Percentiles rank a stretch among this genome's conserved stretches.
These are phyloP conservation scores for Primulina huaijiensis DNA, from an alignment of 257 asterid genomes.

Conservation along the genomic window DNA sequence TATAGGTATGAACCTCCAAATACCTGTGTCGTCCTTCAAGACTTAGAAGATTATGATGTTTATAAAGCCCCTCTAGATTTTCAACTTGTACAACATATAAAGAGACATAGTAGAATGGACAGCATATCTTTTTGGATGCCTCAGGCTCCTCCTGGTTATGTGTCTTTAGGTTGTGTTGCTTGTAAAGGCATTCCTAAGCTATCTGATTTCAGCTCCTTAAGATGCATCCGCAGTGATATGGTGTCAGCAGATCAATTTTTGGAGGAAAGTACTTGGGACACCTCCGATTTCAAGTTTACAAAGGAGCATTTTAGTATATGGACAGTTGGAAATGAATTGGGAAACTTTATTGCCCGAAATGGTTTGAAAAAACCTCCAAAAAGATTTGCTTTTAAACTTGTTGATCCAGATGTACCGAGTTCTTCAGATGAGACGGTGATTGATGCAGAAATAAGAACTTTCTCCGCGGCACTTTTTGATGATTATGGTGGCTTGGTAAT, in stretches of 20 bases:
- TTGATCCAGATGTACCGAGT: slow-evolving; percentile 56
- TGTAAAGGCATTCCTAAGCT: slow-evolving; percentile 72
- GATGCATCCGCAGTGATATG: slow-evolving; percentile 91
- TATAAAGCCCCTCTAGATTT: slow-evolving; percentile 74
- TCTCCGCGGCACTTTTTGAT: slow-evolving; percentile 93
- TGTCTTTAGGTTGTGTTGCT: slow-evolving; percentile 82
- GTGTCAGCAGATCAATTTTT: slow-evolving; percentile 68
- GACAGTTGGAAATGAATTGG: slow-evolving; percentile 70
- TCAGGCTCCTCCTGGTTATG: slow-evolving; percentile 96
- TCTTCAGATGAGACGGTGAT: slow-evolving; percentile 65
- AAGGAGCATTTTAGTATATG: slow-evolving; percentile 80
- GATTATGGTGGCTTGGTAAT: slow-evolving; percentile 94
- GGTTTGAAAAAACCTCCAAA: slow-evolving; percentile 86
- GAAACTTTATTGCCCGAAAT: slow-evolving; percentile 73
- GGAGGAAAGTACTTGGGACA: slow-evolving; percentile 90
- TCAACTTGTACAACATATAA: slow-evolving; percentile 68
- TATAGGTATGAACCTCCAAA: slow-evolving; percentile 88
- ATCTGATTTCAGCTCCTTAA: slow-evolving; percentile 70
- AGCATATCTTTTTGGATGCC: slow-evolving; percentile 88
- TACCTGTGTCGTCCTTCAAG: slow-evolving; percentile 73
- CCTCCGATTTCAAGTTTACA: slow-evolving; percentile 60
- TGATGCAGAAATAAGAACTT: slow-evolving; percentile 79
- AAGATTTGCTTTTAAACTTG: slow-evolving; percentile 84
- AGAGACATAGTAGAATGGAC: slow-evolving; percentile 66
- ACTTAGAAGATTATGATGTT: slow-evolving; percentile 60